Base-by-base conservation (phyloP, 768 basidiomycete species). In the Tephrocybe sp. region DNA sequence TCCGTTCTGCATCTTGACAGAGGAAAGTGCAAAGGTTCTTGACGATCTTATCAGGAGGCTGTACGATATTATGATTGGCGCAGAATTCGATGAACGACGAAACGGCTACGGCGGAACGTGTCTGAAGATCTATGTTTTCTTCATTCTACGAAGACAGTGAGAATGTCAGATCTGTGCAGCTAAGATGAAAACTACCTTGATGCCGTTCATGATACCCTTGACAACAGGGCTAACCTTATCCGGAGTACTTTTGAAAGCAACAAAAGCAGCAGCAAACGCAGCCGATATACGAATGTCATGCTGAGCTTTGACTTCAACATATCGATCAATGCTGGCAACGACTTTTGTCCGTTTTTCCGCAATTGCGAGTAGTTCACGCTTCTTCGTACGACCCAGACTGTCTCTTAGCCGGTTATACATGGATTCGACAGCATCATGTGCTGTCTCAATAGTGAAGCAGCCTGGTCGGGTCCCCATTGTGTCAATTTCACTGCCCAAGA, bases 11-110 rank as follows among this genome's bases (percentile, higher is more conserved):
- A 64, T 99, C 97, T 60, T 93, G 91, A 62, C 96, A 98, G 5
- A 98, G 73, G 70, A 98, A 98, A 0, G 92, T 94, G 72, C 92
- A 96, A 7, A 98, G 81, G 64, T 99, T 99, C 72, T 92, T 93
- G 55, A 98, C 84, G 49, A 99, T 92, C 75, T 99, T 99, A 60
- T 94, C 92, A 1, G 89, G 88, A 3, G 96, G 94, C 61, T 94
- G 92, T 26, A 77, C 66, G 41, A 92, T 82, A 37, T 83, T 78
- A 63, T 80, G 83, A 60, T 73, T 72, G 3, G 84, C 77, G 65
- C 92, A 97, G 62, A 92, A 91, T 49, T 86, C 83, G 55, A 98
- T 82, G 68, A 99, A 94, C 5, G 84, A 79, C 4, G 94, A 89
- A 13, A 98, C 88, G 0, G 93, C 86, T 0, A 74, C 74, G 0